Base-by-base conservation (phyloP, 2,329 filamentous ascomycete species). In the Amesomyces nigricolor region DNA sequence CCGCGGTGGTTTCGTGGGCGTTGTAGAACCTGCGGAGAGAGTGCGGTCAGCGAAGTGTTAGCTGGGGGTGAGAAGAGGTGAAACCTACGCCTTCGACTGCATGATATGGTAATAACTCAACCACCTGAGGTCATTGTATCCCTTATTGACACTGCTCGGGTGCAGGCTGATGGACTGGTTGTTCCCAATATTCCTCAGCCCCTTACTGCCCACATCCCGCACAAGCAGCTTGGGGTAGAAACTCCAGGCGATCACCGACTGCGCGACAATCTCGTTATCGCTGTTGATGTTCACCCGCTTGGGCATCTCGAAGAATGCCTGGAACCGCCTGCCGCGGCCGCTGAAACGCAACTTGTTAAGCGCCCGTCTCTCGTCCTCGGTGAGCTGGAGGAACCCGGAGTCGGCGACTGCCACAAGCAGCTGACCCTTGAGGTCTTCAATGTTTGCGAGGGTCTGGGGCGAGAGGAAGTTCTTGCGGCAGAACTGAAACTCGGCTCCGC, bases 81-180 rank as follows among this genome's bases (percentile, higher is more conserved):
- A 38, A 4, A 7, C 75, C 79, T 80, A 79, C 85, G 89, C 73
- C 76, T 86, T 91, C 2, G 88, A 87, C 70, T 96, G 91, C 89
- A 97, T 95, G 61, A 97, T 96, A 69, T 95, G 88, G 73, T 97
- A 97, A 70, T 96, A 99, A 0, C 89, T 94, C 44, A 99, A 75
- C 84, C 89, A 97, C 66, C 85, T 86, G 39, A 91, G 74, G 40
- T 84, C 81, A 46, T 77, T 74, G 57, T 76, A 76, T 7, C 78
- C 80, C 67, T 91, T 91, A 70, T 97, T 97, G 62, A 99, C 89
- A 1, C 90, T 95, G 0, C 87, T 88, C 0, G 91, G 88, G 63
- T 95, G 90, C 17, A 99, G 75, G 55, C 85, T 90, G 63, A 99
- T 91, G 44, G 82, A 81, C 70, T 97, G 92, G 68, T 95, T 96